phyloP scores from a whole-genome alignment of 495 filamentous ascomycete genomes.

The Aspergillus homomorphus region DNA sequence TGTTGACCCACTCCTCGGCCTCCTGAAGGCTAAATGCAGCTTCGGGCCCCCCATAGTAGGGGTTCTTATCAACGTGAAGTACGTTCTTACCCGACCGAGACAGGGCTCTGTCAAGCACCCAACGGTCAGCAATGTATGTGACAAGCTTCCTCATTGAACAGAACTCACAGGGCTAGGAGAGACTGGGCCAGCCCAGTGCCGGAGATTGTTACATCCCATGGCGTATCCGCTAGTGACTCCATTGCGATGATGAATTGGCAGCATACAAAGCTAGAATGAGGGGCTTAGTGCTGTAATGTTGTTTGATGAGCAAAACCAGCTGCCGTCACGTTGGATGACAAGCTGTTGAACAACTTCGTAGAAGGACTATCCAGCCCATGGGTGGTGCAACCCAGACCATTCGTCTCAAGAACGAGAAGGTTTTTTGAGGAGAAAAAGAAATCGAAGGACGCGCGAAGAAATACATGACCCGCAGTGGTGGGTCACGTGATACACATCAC shows the following conservation, averaged over 20 bases:
- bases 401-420: constrained; percentile 13
- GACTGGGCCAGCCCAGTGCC: constrained; percentile 90
- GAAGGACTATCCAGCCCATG: constrained; percentile 25
- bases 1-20: constrained; percentile 66
- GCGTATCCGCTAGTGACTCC: constrained; percentile 75
- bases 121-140: constrained; percentile 45
- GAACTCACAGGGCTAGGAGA: constrained; percentile 84
- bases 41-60: constrained; percentile 82
- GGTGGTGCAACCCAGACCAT: constrained; percentile 18
- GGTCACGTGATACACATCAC: constrained; percentile 16
- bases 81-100: constrained; percentile 89
- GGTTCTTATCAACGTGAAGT: constrained; percentile 82
- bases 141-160: constrained; percentile 17
- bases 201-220: constrained; percentile 88
- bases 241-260: constrained; percentile 43
- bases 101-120: constrained; percentile 68
- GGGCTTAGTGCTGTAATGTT: constrained; percentile 23
- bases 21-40: constrained; percentile 87
- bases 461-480: constrained; percentile 16
- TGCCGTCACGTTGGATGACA: constrained; percentile 29
- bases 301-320: constrained; percentile 24
- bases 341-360: constrained; percentile 24
- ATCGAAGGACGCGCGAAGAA: constrained; percentile 18
- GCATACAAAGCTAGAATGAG: constrained; percentile 24
- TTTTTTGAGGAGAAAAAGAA: constrained; percentile 18